Base-by-base conservation (phyloP, 257 asterid genomes). In the Solanum virginianum region DNA sequence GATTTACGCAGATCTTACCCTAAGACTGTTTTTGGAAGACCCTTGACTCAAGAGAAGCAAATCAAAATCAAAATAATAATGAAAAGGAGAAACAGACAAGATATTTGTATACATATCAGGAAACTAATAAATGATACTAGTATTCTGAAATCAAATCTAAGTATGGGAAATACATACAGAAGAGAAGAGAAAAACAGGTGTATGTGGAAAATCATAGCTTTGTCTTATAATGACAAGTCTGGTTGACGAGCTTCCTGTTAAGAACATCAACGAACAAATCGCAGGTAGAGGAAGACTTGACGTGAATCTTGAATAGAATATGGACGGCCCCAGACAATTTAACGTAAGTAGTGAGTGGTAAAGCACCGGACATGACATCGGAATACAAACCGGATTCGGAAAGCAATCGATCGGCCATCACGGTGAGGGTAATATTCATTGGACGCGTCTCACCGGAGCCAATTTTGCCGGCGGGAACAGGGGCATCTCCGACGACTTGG, bases 341-440 rank as follows among this genome's bases (percentile, higher is more conserved):
- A 68, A 92, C 80, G 88, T 86, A 91, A 9, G 98, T 90, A 79
- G 91, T 88, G n/a, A 95, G 88, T 2, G 92, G 94, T 84, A 95
- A 53, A 24, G 83, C 84, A 11, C 98, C 97, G 66, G 97, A 85
- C 20, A 82, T 8, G 14, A 72, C 90, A 65, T 95, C 97, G 71
- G 92, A 47, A 79, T 85, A 91, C 75, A 95, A 14, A 17, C 89
- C 62, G 57, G 92, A 59, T 85, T 89, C 86, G 82, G 96, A 85
- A 24, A 90, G 83, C 49, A 95, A 88, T 5, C 98, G 94, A 89
- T 95, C 96, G 39, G 96, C 97, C 94, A 92, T 87, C 10, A 95
- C 0, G 6, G 92, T 86, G 69, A 95, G 91, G 7, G 97, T 90
- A 4, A 94, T 79, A 63, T 95, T 93, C 89, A 95, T 59, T 1